Conservation (phyloP, 495 filamentous ascomycete species). For the Cercophora newfieldiana region DNA sequence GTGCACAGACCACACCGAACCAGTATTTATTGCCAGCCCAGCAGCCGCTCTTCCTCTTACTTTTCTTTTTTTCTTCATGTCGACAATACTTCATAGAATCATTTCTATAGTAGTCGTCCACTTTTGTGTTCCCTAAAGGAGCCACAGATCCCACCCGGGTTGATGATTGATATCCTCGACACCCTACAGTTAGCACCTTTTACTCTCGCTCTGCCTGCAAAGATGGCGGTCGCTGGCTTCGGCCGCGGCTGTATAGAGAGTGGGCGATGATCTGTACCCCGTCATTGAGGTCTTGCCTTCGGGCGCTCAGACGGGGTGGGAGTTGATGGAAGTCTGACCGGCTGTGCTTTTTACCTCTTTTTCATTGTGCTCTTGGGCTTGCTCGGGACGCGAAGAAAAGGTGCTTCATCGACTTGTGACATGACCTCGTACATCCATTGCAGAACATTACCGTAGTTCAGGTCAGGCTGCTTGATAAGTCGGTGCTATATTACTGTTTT, state of each 20-base stretch:
- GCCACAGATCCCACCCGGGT: background rate
- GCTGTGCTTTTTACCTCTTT: background rate
- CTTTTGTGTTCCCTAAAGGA: conserved; percentile 8
- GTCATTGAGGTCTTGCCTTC: conserved; percentile 9
- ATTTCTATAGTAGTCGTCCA: conserved; percentile 12
- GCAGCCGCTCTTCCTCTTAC: background rate
- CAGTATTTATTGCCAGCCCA: background rate
- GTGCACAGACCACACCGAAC: background rate
- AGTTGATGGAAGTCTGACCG: conserved; percentile 9
- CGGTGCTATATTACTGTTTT: too few relatives aligned
- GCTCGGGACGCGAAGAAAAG: conserved; percentile 1
- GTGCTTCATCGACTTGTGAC: background rate
- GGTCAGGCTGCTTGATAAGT: too few relatives aligned
- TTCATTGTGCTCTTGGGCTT: conserved; percentile 7
- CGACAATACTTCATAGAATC: conserved; percentile 14
- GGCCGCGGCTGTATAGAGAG: conserved; percentile 4
- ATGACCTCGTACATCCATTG: too few relatives aligned
- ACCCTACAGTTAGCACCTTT: conserved; percentile 10
- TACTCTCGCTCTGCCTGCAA: conserved; percentile 6
- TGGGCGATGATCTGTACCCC: conserved; percentile 13
- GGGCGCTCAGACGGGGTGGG: conserved; percentile 9
- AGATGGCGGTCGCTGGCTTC: conserved; percentile 5
- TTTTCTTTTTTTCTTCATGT: conserved; percentile 16
- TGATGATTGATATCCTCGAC: conserved; percentile 10
- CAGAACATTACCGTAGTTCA: too few relatives aligned